Evolutionary conservation across 371 early-diverging fungal species (phyloP).

Genomic region (Rhizopus sp.): DNA sequence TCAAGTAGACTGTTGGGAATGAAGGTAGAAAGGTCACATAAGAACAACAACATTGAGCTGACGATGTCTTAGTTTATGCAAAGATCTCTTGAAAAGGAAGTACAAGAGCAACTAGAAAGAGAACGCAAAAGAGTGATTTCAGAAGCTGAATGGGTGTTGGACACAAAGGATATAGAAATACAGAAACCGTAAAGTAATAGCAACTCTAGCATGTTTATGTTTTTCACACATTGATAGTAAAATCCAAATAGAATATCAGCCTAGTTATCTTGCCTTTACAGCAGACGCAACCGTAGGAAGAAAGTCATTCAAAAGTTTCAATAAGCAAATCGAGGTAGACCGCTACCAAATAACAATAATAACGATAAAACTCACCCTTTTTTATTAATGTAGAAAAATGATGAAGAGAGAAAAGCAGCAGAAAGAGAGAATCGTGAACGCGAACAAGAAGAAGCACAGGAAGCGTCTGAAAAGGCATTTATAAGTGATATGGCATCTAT

Average conservation of each 20-base stretch:
- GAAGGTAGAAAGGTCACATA: constrained; percentile 31
- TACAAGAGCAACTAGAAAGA: constrained; percentile 28
- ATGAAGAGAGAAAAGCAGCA: constrained; percentile 16
- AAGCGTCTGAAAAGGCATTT: constrained; percentile 24
- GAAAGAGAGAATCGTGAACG: constrained; percentile 28
- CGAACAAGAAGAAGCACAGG: constrained; percentile 19
- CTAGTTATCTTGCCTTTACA: constrained; percentile 50
- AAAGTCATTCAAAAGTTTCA: constrained; percentile 55
- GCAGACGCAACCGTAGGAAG: constrained; percentile 43
- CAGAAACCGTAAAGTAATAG: constrained; percentile 51
- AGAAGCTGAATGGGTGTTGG: constrained; percentile 60
- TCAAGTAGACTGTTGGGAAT: constrained; percentile 47
- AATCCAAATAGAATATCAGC: constrained; percentile 54
- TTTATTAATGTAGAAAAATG: constrained; percentile 6
- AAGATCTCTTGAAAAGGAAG: constrained; percentile 49
- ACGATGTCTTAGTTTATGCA: constrained; percentile 53
- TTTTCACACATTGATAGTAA: constrained; percentile 30
- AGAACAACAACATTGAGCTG: not conserved
- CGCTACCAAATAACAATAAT: not conserved
- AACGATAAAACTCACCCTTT: not conserved
- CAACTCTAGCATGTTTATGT: not conserved
- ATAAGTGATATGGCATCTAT: constrained; percentile 26
- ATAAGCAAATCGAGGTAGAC: constrained; percentile 45
- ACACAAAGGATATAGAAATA: constrained; percentile 39
- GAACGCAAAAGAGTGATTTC: constrained; percentile 57